phyloP scores from a whole-genome alignment of 192 early-diverging fungal species.

The Backusella morwellensis region DNA sequence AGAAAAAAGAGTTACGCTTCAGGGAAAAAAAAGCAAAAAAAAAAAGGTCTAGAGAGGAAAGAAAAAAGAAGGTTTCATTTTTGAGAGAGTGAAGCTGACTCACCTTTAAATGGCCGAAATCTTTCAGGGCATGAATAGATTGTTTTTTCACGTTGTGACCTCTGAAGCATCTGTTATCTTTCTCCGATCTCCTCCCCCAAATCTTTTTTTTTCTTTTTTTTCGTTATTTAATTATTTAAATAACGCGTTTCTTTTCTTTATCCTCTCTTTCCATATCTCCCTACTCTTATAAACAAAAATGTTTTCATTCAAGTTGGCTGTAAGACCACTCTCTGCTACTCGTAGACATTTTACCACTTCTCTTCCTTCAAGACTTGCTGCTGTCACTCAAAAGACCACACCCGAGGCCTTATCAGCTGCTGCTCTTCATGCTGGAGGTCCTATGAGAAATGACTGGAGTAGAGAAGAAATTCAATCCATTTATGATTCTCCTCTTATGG shows the following conservation, averaged over 20 bases:
- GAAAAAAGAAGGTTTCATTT: conserved; percentile 6
- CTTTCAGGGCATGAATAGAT: conserved; percentile 10
- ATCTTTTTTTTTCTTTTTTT: not conserved
- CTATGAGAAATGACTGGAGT: conserved; percentile 67
- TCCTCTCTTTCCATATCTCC: not conserved
- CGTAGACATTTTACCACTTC: conserved; percentile 42
- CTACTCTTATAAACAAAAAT: conserved; percentile 24
- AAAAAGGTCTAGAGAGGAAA: not conserved
- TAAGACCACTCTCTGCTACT: conserved; percentile 29
- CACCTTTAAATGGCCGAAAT: not conserved
- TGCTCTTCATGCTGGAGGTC: conserved; percentile 45
- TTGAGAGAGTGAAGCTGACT: not conserved
- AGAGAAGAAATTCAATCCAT: conserved; percentile 70
- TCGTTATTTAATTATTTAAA: not conserved
- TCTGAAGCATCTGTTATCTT: not conserved
- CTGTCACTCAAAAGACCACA: conserved; percentile 34
- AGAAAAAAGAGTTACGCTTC: conserved; percentile 1
- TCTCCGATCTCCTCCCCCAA: not conserved
- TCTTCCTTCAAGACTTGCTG: conserved; percentile 43
- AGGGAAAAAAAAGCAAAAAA: conserved; percentile 2
- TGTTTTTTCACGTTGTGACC: not conserved
- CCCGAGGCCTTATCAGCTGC: conserved; percentile 39
- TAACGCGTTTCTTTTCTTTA: conserved; percentile 16
- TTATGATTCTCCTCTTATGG: conserved; percentile 76
- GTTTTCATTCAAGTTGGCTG: conserved; percentile 37